These are phyloP conservation scores for Lumnitzera racemosa DNA, from an alignment of 345 rosid genomes.

Conservation along the genomic window DNA sequence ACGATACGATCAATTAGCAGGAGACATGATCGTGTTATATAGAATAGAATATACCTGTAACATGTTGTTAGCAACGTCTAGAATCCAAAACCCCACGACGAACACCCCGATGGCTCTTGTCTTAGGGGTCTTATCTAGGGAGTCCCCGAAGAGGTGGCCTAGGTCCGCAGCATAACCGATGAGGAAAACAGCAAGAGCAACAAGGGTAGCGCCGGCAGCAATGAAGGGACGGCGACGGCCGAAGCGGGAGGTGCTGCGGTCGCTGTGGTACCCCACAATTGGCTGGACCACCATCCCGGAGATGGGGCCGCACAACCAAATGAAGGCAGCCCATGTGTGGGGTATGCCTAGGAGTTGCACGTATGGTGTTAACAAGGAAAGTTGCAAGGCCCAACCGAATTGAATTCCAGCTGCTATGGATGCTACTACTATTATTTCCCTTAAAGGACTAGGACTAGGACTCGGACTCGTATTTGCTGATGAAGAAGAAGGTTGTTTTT, in stretches of 20 bases:
- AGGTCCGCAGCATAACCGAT: conserved; percentile 82
- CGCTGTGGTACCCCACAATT: conserved; percentile 74
- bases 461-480: background rate
- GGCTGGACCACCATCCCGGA: conserved; percentile 92
- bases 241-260: conserved; percentile 58
- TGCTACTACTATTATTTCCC: conserved; percentile 54
- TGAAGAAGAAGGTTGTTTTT: background rate
- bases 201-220: conserved; percentile 41
- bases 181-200: conserved; percentile 54
- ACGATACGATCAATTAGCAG: no score
- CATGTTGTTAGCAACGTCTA: conserved; percentile 87
- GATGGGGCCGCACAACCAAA: conserved; percentile 92
- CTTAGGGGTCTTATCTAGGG: conserved; percentile 22
- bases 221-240: conserved; percentile 94
- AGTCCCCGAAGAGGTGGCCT: conserved; percentile 54
- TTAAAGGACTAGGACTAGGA: conserved; percentile 15
- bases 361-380: conserved; percentile 79
- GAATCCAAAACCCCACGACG: conserved; percentile 78
- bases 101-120: conserved; percentile 63
- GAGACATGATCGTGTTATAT: no score
- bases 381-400: conserved; percentile 94
- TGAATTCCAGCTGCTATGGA: conserved; percentile 85
- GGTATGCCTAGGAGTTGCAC: conserved; percentile 80
- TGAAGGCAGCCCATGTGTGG: conserved; percentile 78
- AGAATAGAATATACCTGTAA: conserved; percentile 13